Conservation (phyloP, 768 basidiomycete genomes). For the Psilocybe cyanescens region DNA sequence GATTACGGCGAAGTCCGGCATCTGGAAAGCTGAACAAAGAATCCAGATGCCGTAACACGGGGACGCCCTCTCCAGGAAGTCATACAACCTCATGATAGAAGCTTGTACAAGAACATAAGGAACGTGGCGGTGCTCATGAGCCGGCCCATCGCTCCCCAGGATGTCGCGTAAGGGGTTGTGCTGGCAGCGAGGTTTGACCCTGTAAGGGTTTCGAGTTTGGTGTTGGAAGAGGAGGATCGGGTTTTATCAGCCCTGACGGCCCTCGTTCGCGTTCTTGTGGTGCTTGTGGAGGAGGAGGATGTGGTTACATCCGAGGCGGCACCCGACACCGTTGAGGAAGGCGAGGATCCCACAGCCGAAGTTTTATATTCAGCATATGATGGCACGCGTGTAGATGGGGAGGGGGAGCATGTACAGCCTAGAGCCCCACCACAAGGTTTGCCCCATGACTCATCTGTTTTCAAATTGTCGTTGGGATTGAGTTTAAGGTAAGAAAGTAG, state of each 20-base stretch:
- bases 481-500: not conserved
- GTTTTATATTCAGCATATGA: not conserved
- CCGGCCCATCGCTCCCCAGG: conserved; percentile 27
- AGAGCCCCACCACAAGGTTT: not conserved
- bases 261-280: no score
- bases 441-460: not conserved
- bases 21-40: not conserved
- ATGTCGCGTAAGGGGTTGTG: conserved; percentile 24
- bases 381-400: not conserved
- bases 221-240: conserved; percentile 14
- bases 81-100: conserved; percentile 25
- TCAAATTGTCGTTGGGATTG: not conserved
- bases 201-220: conserved; percentile 2
- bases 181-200: conserved; percentile 3
- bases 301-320: no score
- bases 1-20: not conserved
- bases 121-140: conserved; percentile 29
- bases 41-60: not conserved
- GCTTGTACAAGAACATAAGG: conserved; percentile 30
- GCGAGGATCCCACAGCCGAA: no score
- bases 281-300: no score
- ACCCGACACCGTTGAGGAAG: no score
- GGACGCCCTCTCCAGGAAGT: not conserved
- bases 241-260: no score
- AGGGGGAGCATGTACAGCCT: not conserved